Evolutionary conservation across 1,284 basidiomycete genomes (phyloP).

Genomic region (Ustilago tritici): DNA sequence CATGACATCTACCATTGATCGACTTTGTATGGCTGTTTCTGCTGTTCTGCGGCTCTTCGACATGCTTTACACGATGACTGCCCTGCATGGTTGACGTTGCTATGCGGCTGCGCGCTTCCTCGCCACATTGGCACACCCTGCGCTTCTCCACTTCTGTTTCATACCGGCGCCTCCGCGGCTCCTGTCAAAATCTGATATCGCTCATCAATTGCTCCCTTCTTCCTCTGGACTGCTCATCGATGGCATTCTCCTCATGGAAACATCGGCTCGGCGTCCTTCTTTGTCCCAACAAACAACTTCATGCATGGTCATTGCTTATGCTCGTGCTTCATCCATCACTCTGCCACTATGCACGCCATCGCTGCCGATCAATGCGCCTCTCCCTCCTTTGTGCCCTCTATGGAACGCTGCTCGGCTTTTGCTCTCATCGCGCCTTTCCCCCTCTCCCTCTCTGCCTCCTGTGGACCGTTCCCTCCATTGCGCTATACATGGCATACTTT

Average conservation of each 20-base stretch:
- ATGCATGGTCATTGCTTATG: constrained; percentile 28
- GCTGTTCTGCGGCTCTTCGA: not conserved
- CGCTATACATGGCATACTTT: not conserved
- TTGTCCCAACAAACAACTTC: constrained; percentile 31
- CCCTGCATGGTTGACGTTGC: not conserved
- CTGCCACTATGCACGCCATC: constrained; percentile 29
- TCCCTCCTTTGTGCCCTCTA: constrained; percentile 16
- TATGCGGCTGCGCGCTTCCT: constrained; percentile 12
- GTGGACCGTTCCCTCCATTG: constrained; percentile 2
- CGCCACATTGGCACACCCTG: constrained; percentile 31
- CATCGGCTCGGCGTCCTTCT: constrained; percentile 13
- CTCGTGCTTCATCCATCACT: constrained; percentile 13
- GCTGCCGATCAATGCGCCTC: constrained; percentile 28
- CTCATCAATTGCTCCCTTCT: constrained; percentile 24
- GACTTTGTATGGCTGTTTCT: not conserved
- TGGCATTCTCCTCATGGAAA: constrained; percentile 7
- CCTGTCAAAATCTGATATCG: constrained; percentile 32
- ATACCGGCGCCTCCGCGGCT: constrained; percentile 21
- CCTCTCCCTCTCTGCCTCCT: not conserved
- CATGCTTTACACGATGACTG: not conserved
- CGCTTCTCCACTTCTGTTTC: constrained; percentile 6
- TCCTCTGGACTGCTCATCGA: not conserved
- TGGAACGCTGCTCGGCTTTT: constrained; percentile 18
- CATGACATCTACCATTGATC: not conserved
- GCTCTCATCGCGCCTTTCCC: not conserved